These are phyloP conservation scores for Candida bentonensis DNA, from an alignment of 805 yeast species.

Conservation along the genomic window DNA sequence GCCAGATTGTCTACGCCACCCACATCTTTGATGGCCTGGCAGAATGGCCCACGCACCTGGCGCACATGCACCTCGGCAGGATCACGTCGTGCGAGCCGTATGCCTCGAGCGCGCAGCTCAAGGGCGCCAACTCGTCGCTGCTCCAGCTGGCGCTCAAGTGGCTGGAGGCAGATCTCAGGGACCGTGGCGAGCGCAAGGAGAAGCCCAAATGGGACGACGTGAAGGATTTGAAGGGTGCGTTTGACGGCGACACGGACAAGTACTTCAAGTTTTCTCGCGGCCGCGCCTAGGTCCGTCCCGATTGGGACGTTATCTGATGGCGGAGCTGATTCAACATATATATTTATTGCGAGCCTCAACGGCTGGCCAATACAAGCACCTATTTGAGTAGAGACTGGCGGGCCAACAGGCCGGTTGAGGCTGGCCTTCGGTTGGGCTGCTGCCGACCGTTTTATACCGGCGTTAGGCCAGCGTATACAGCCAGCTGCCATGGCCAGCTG, in stretches of 20 bases:
- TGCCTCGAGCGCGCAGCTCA: conserved; percentile 11
- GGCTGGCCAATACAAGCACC: too few relatives aligned
- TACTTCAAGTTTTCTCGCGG: conserved; percentile 20
- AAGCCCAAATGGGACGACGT: conserved; percentile 44
- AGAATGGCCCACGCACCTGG: conserved; percentile 74
- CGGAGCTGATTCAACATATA: too few relatives aligned
- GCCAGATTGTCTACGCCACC: conserved; percentile 82
- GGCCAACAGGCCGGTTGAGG: too few relatives aligned
- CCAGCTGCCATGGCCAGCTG: too few relatives aligned
- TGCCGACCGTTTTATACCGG: too few relatives aligned
- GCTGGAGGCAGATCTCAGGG: conserved; percentile 26
- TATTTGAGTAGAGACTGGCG: too few relatives aligned
- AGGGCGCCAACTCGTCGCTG: conserved; percentile 13
- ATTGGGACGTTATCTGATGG: too few relatives aligned
- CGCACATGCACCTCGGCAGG: conserved; percentile 63
- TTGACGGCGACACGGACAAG: conserved; percentile 13
- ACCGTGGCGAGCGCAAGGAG: conserved; percentile 42
- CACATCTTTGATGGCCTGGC: conserved; percentile 94
- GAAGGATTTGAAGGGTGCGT: conserved; percentile 10
- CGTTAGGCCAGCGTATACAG: too few relatives aligned
- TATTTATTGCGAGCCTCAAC: too few relatives aligned
- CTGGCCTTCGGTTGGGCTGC: too few relatives aligned
- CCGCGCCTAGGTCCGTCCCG: conserved; percentile 2
- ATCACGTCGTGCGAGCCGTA: conserved; percentile 20
- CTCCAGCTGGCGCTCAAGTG: conserved; percentile 23